phyloP scores from a whole-genome alignment of 345 rosid species.

The Physaria fendleri region DNA sequence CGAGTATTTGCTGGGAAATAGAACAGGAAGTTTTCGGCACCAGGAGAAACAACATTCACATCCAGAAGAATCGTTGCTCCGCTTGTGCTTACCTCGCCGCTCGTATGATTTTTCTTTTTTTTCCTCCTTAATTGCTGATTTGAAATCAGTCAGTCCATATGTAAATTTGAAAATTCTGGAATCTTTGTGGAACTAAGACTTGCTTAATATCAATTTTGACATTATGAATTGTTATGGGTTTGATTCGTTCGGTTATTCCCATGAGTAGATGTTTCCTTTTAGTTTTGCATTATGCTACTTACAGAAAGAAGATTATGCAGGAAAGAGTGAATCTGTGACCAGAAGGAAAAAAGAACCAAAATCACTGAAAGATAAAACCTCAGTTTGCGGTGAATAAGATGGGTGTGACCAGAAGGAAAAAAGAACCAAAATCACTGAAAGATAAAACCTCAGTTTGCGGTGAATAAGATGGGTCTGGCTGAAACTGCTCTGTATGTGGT shows the following conservation, averaged over 20 bases:
- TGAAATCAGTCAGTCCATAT: too few species aligned
- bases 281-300: constrained; percentile 9
- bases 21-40: constrained; percentile 98
- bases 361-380: constrained; percentile 47
- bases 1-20: constrained; percentile 66
- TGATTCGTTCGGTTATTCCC: not conserved
- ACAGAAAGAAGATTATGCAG: constrained; percentile 32
- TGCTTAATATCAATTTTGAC: not conserved
- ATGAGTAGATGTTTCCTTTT: not conserved
- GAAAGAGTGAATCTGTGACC: constrained; percentile 28
- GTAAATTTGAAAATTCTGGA: too few species aligned
- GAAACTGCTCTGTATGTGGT: constrained; percentile 55
- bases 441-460: constrained; percentile 39
- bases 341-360: constrained; percentile 34
- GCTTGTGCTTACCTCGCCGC: constrained; percentile 98
- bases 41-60: constrained; percentile 98
- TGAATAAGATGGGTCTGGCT: constrained; percentile 46
- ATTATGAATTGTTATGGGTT: not conserved
- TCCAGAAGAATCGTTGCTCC: constrained; percentile 94
- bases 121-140: too few species aligned
- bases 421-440: constrained; percentile 37
- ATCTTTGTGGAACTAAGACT: too few species aligned
- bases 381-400: too few species aligned
- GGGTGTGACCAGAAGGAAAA: constrained; percentile 33
- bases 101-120: constrained; percentile 39